A percentile compares a stretch with the other conserved stretches of the same genome.
These are phyloP conservation scores for Wallemia ichthyophaga DNA, from an alignment of 1,284 basidiomycete species.

Conservation along the genomic window DNA sequence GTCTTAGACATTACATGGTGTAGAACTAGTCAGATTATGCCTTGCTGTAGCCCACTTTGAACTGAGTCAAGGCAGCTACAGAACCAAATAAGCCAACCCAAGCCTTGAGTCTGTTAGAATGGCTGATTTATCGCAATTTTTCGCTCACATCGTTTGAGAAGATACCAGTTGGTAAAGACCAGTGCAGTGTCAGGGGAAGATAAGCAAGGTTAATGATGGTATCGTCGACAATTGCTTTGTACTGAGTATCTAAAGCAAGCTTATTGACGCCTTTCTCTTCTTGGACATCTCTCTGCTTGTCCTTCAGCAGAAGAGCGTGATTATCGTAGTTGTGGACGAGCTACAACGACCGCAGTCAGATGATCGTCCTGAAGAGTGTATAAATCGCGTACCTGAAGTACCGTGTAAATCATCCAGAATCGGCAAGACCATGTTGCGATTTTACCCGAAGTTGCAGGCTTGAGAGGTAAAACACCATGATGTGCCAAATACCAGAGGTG, in stretches of 20 bases:
- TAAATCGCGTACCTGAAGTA: constrained; percentile 34
- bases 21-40: background rate
- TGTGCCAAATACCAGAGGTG: constrained; percentile 38
- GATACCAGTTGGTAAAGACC: constrained; percentile 21
- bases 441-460: constrained; percentile 16
- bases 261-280: constrained; percentile 4
- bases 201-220: constrained; percentile 40
- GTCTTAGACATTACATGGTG: no score
- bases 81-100: constrained; percentile 33
- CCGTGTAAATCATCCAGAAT: constrained; percentile 41
- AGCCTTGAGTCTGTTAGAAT: constrained; percentile 17
- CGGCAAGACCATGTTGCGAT: constrained; percentile 38
- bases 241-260: constrained; percentile 12
- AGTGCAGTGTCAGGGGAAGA: constrained; percentile 50
- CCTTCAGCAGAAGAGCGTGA: constrained; percentile 26
- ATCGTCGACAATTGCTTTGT: constrained; percentile 33
- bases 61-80: constrained; percentile 30
- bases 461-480: constrained; percentile 29
- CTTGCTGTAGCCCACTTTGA: constrained; percentile 28
- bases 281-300: constrained; percentile 14
- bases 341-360: background rate
- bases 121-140: background rate
- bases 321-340: constrained; percentile 25
- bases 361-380: no score
- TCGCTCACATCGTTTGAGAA: constrained; percentile 6